These are phyloP conservation scores for Pyricularia pennisetigena DNA, from an alignment of 2,329 filamentous ascomycete species.

Conservation along the genomic window DNA sequence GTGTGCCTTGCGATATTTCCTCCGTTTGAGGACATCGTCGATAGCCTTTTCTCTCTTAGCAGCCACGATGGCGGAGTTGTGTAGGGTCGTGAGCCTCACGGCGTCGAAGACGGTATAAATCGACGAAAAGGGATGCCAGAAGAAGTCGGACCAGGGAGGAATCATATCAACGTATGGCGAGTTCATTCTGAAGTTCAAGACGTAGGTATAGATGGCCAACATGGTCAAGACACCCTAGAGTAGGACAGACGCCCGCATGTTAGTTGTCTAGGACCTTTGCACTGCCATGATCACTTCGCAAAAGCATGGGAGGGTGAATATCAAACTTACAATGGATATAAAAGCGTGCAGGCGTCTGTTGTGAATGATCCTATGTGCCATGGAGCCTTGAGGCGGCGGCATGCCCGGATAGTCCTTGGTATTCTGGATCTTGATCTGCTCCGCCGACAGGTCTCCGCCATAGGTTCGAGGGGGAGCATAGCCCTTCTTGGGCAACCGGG, in stretches of 20 bases:
- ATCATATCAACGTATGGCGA: constrained; percentile 76
- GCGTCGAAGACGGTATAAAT: constrained; percentile 58
- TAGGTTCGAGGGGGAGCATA: constrained; percentile 45
- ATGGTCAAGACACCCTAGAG: background rate
- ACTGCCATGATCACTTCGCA: background rate
- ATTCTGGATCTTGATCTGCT: constrained; percentile 57
- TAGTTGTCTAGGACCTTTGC: background rate
- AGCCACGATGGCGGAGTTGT: constrained; percentile 56
- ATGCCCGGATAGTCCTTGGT: constrained; percentile 75
- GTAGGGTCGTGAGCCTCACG: constrained; percentile 64
- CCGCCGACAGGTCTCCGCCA: constrained; percentile 57
- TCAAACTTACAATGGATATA: constrained; percentile 64
- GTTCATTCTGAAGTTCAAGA: constrained; percentile 66
- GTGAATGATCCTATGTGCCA: constrained; percentile 76
- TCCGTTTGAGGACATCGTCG: constrained; percentile 82
- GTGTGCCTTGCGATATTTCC: constrained; percentile 77
- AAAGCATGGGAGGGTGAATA: constrained; percentile 2
- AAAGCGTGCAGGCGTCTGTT: constrained; percentile 66
- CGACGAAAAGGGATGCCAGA: constrained; percentile 60
- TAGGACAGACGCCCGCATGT: background rate
- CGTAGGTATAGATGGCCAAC: constrained; percentile 62
- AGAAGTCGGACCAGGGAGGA: constrained; percentile 58
- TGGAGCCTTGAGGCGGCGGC: constrained; percentile 75
- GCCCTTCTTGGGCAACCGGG: constrained; percentile 50
- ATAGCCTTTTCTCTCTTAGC: constrained; percentile 64